Evolutionary conservation across 495 filamentous ascomycete genomes (phyloP).

Genomic region (Tuber calosporum): DNA sequence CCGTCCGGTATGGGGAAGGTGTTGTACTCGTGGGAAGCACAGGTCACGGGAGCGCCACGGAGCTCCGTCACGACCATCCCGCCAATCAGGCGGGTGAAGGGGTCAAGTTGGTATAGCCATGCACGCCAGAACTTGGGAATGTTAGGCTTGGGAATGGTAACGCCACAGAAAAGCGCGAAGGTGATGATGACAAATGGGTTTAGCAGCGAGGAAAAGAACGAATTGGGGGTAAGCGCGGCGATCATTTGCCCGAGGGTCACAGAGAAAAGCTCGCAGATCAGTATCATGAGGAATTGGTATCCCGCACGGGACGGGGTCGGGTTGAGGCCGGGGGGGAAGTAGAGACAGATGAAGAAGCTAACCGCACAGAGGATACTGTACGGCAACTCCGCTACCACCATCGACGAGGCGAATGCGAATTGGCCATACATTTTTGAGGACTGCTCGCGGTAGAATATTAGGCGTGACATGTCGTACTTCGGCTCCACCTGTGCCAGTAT

Average conservation of each 20-base stretch:
- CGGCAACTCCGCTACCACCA: conserved; percentile 68
- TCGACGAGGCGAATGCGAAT: conserved; percentile 62
- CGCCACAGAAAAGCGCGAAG: conserved; percentile 77
- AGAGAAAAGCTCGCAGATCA: conserved; percentile 70
- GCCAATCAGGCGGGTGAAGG: conserved; percentile 73
- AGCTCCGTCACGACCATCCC: conserved; percentile 72
- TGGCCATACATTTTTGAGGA: conserved; percentile 70
- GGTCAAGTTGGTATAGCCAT: conserved; percentile 77
- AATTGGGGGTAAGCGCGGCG: conserved; percentile 59
- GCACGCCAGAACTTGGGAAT: conserved; percentile 71
- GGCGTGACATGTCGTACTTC: conserved; percentile 64
- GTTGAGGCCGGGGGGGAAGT: conserved; percentile 64
- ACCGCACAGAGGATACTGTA: conserved; percentile 69
- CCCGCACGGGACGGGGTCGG: conserved; percentile 55
- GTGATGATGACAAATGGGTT: conserved; percentile 75
- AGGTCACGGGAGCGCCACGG: conserved; percentile 57
- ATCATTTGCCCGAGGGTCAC: conserved; percentile 64
- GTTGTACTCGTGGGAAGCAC: conserved; percentile 53
- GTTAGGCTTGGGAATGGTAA: conserved; percentile 65
- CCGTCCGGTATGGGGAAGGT: conserved; percentile 55
- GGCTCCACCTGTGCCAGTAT: conserved; percentile 72
- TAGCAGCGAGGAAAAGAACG: conserved; percentile 63
- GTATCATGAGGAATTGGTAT: conserved; percentile 74
- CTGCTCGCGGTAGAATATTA: conserved; percentile 72
- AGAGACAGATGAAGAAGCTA: conserved; percentile 65